Conservation (phyloP, 257 asterid species). For the Fraxinus americana region DNA sequence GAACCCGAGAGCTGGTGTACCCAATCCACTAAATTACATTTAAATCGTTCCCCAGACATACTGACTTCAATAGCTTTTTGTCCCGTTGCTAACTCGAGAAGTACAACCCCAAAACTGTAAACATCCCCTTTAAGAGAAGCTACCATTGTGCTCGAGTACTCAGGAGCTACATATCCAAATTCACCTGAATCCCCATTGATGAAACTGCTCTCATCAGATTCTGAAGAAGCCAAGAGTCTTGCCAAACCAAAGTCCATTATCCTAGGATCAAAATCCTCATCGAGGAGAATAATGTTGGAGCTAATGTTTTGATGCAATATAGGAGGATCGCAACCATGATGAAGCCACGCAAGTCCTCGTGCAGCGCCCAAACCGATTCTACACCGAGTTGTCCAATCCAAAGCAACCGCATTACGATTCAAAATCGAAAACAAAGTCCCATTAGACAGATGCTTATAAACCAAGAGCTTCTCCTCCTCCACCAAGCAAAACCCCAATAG, state of each 20-base stretch:
- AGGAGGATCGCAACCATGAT: slow-evolving; percentile 90
- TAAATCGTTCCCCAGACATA: slow-evolving; percentile 50
- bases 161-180: slow-evolving; percentile 69
- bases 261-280: slow-evolving; percentile 92
- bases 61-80: slow-evolving; percentile 71
- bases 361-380: slow-evolving; percentile 84
- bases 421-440: slow-evolving; percentile 72
- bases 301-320: slow-evolving; percentile 80
- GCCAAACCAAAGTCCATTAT: slow-evolving; percentile 90
- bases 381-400: slow-evolving; percentile 89
- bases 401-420: slow-evolving; percentile 38
- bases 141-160: slow-evolving; percentile 56
- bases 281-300: slow-evolving; percentile 73
- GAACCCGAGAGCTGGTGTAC: slow-evolving; percentile 53
- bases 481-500: slow-evolving; percentile 84
- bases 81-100: slow-evolving; percentile 76
- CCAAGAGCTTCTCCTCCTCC: slow-evolving; percentile 91
- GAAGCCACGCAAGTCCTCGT: slow-evolving; percentile 95
- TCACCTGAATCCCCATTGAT: slow-evolving; percentile 62
- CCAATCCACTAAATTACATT: slow-evolving; percentile 86
- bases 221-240: slow-evolving; percentile 45
- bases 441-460: slow-evolving; percentile 74
- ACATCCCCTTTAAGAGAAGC: slow-evolving; percentile 67
- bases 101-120: slow-evolving; percentile 71
- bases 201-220: slow-evolving; percentile 47